Conservation (phyloP, 345 rosid species). For the Geranium brycei region DNA sequence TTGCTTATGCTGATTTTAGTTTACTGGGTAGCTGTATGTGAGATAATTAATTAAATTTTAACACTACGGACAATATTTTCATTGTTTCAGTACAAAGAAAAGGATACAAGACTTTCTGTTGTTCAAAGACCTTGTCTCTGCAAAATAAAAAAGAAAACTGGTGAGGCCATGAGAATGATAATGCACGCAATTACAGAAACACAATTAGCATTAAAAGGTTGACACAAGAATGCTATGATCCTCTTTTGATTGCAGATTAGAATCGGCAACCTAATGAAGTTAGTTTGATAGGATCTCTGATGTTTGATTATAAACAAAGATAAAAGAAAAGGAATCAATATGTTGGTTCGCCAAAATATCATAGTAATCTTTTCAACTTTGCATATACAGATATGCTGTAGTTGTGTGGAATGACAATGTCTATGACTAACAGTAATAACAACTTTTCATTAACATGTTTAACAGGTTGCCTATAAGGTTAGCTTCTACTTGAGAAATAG, state of each 20-base stretch:
- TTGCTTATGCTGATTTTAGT: no score
- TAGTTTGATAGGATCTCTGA: not conserved
- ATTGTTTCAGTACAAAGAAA: not conserved
- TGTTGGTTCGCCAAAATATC: not conserved
- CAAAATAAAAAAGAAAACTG: constrained; percentile 14
- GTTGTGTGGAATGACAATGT: not conserved
- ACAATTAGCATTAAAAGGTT: not conserved
- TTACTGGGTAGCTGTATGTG: not conserved
- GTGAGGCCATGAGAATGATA: not conserved
- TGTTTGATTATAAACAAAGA: not conserved
- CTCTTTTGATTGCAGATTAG: not conserved
- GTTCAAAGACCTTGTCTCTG: constrained; percentile 88
- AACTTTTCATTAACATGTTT: no score
- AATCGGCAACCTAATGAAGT: no score
- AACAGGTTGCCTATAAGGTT: no score
- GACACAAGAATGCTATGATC: not conserved
- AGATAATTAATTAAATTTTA: not conserved
- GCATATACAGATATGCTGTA: not conserved
- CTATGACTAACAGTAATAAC: no score
- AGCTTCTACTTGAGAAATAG: no score
- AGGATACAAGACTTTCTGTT: constrained; percentile 85
- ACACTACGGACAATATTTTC: not conserved
- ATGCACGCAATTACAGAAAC: not conserved
- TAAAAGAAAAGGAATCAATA: not conserved
- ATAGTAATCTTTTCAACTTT: not conserved